phyloP scores from a whole-genome alignment of 2,329 filamentous ascomycete species.

The Penicillium sumatraense region DNA sequence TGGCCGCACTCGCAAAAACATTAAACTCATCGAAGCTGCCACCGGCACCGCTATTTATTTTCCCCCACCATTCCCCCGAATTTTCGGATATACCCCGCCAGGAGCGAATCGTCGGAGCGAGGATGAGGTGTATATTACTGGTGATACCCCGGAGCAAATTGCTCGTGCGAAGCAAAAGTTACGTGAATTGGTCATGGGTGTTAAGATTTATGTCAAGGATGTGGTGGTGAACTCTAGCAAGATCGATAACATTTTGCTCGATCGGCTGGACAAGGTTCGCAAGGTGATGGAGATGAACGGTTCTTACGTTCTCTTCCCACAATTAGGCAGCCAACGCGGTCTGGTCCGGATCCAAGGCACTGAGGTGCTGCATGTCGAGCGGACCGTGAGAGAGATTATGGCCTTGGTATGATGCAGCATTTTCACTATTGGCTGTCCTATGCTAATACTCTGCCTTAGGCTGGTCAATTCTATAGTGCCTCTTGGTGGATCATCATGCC shows the following conservation, averaged over 20 bases:
- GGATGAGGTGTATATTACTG: slow-evolving; percentile 93
- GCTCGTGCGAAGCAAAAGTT: slow-evolving; percentile 88
- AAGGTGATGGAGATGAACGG: slow-evolving; percentile 98
- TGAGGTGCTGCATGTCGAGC: slow-evolving; percentile 91
- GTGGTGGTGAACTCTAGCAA: slow-evolving; percentile 88
- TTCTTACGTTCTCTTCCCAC: slow-evolving; percentile 90
- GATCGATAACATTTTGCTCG: slow-evolving; percentile 90
- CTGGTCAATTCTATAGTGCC: slow-evolving; percentile 96
- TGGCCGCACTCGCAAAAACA: slow-evolving; percentile 92
- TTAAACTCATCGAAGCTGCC: slow-evolving; percentile 94
- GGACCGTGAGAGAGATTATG: slow-evolving; percentile 95
- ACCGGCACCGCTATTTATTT: slow-evolving; percentile 99
- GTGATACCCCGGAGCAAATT: slow-evolving; percentile 82
- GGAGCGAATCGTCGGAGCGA: slow-evolving; percentile 81
- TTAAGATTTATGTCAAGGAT: slow-evolving; percentile 88
- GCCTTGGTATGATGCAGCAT: slow-evolving; percentile 73
- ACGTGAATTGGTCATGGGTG: slow-evolving; percentile 78
- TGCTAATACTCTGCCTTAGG: slow-evolving; percentile 53
- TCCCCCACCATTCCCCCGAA: slow-evolving; percentile 86
- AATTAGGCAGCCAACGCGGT: slow-evolving; percentile 81
- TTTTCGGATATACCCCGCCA: slow-evolving; percentile 86
- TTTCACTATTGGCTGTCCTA: background rate
- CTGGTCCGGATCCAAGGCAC: slow-evolving; percentile 89
- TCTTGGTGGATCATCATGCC: slow-evolving; percentile 91
- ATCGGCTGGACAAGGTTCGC: slow-evolving; percentile 91